Evolutionary conservation across 768 basidiomycete genomes (phyloP).

Genomic region (Suillus decipiens): DNA sequence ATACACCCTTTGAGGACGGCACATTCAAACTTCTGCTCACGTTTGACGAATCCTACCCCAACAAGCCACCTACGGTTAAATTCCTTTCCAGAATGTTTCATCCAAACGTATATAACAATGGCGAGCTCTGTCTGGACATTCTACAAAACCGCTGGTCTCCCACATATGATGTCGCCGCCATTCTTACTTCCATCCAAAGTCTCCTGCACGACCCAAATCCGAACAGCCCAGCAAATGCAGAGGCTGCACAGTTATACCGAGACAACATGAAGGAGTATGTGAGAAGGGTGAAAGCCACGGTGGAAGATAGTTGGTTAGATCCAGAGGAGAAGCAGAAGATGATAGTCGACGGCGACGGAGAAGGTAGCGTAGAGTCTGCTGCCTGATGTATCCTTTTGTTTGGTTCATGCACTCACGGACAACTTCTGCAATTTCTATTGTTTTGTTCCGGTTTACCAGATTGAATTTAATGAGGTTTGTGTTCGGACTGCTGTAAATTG

Average conservation of each 20-base stretch:
- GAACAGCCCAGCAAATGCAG: constrained; percentile 96
- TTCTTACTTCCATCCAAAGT: constrained; percentile 95
- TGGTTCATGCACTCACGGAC: constrained; percentile 1
- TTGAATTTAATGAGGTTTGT: constrained; percentile 7
- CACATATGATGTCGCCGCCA: constrained; percentile 98
- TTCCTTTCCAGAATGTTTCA: constrained; percentile 99
- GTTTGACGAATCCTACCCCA: constrained; percentile 98
- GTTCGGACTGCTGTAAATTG: neutral
- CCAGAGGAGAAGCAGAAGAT: constrained; percentile 65
- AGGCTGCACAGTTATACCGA: constrained; percentile 94
- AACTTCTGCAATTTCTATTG: neutral
- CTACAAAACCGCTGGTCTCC: constrained; percentile 99
- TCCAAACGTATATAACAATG: constrained; percentile 98
- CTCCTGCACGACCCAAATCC: constrained; percentile 98
- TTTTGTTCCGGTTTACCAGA: neutral
- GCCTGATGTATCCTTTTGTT: neutral
- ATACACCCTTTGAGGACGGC: constrained; percentile 98
- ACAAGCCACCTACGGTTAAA: constrained; percentile 96
- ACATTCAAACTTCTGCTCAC: constrained; percentile 95
- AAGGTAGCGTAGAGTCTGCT: neutral
- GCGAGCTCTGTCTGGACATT: constrained; percentile 97
- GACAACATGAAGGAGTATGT: constrained; percentile 99
- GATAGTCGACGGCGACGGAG: constrained; percentile 35
- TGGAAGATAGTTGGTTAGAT: constrained; percentile 95
- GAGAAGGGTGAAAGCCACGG: constrained; percentile 86